phyloP scores from a whole-genome alignment of 2,329 filamentous ascomycete species.

The Ascochyta rabiei region DNA sequence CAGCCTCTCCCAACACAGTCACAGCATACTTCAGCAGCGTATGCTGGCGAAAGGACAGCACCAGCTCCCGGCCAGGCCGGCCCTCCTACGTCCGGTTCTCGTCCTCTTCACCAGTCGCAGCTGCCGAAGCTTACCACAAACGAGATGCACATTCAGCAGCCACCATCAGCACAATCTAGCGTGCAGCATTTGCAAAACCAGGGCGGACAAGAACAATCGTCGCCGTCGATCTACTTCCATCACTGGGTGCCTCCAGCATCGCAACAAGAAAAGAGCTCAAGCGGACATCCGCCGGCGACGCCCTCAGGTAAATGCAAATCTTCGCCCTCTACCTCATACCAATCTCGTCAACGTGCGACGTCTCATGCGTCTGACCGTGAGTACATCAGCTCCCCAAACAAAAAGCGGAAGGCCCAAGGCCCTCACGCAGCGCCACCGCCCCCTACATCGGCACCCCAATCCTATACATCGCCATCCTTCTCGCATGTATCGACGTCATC shows the following conservation, averaged over 20 bases:
- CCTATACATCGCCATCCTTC: constrained; percentile 57
- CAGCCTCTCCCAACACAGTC: constrained; percentile 48
- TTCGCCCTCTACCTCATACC: constrained; percentile 42
- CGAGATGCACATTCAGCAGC: constrained; percentile 58
- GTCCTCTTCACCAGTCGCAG: constrained; percentile 54
- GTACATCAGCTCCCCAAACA: constrained; percentile 72
- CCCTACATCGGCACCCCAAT: constrained; percentile 56
- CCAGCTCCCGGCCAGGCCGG: constrained; percentile 35
- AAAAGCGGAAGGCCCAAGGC: constrained; percentile 78
- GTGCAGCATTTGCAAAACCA: constrained; percentile 55
- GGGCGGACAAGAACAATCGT: constrained; percentile 64
- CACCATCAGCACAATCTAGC: constrained; percentile 48
- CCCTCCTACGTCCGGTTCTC: constrained; percentile 51
- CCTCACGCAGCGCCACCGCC: constrained; percentile 58
- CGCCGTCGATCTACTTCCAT: constrained; percentile 84
- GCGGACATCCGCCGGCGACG: constrained; percentile 71
- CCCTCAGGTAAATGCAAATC: constrained; percentile 68
- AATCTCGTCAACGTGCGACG: constrained; percentile 56
- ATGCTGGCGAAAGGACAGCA: constrained; percentile 39
- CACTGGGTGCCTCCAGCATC: constrained; percentile 86
- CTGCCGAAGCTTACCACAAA: constrained; percentile 60
- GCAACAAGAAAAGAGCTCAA: constrained; percentile 60
- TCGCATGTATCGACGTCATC: constrained; percentile 63
- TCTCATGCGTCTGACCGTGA: constrained; percentile 61
- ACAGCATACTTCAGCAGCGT: constrained; percentile 45